Evolutionary conservation across 2,329 filamentous ascomycete species (phyloP).

Genomic region (Apiospora sp.): DNA sequence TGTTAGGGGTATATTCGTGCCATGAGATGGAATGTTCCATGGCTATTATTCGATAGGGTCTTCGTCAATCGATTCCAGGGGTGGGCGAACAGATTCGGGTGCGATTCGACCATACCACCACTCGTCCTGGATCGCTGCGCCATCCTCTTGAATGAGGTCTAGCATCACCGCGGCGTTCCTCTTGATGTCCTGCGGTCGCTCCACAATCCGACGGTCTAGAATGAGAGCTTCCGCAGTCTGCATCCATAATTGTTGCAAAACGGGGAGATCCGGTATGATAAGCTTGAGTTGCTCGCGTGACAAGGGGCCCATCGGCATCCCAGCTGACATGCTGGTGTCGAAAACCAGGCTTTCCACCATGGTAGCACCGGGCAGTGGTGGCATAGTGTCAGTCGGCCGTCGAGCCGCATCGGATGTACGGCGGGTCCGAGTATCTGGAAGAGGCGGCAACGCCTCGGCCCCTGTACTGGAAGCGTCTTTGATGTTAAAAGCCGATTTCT

Average conservation of each 20-base stretch:
- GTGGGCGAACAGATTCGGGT: constrained; percentile 63
- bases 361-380: constrained; percentile 30
- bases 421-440: constrained; percentile 33
- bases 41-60: constrained; percentile 51
- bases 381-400: constrained; percentile 37
- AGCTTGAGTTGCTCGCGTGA: constrained; percentile 57
- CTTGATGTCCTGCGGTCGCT: constrained; percentile 66
- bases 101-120: constrained; percentile 66
- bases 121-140: constrained; percentile 65
- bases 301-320: constrained; percentile 68
- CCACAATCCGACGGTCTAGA: constrained; percentile 65
- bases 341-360: constrained; percentile 57
- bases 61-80: constrained; percentile 59
- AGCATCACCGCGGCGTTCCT: constrained; percentile 69
- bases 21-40: background rate
- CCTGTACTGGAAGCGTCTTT: constrained; percentile 37
- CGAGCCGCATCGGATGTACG: constrained; percentile 41
- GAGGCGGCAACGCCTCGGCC: constrained; percentile 22
- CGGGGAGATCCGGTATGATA: constrained; percentile 63
- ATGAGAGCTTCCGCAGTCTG: constrained; percentile 69
- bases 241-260: constrained; percentile 68
- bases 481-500: constrained; percentile 58
- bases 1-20: background rate
- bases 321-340: constrained; percentile 65
- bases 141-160: constrained; percentile 70